These are phyloP conservation scores for Thraustochytrium aureum DNA, from an alignment of 352 stramenopile species.

Conservation along the genomic window DNA sequence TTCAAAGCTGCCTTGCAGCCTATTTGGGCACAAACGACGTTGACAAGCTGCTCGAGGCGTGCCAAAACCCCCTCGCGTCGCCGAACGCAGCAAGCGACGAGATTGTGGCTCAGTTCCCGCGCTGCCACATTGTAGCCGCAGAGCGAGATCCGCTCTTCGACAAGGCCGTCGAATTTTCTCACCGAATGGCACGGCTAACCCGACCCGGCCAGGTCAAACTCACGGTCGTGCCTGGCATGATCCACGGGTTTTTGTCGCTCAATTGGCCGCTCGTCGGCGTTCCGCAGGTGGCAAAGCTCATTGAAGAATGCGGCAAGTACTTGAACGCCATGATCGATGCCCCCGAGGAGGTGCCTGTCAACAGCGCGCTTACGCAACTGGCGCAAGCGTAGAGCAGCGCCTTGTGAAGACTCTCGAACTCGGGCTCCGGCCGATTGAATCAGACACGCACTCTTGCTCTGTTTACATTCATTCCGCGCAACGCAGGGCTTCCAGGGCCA, in stretches of 20 bases:
- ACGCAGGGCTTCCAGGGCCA: too few relatives aligned
- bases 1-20: slow-evolving; percentile 30
- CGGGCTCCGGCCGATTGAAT: too few relatives aligned
- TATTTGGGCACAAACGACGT: slow-evolving; percentile 30
- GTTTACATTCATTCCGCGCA: too few relatives aligned
- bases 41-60: slow-evolving; percentile 17
- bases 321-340: neutral
- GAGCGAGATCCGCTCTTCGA: slow-evolving; percentile 28
- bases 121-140: neutral
- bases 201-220: neutral
- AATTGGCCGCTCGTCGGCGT: slow-evolving; percentile 18
- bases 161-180: slow-evolving; percentile 14
- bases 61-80: slow-evolving; percentile 34
- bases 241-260: slow-evolving; percentile 41
- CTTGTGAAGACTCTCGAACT: too few relatives aligned
- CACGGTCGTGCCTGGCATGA: slow-evolving; percentile 22
- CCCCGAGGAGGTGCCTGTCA: too few relatives aligned
- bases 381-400: too few relatives aligned
- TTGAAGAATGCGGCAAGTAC: slow-evolving; percentile 15
- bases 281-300: slow-evolving; percentile 25
- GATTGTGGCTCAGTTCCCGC: slow-evolving; percentile 31
- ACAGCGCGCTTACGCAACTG: too few relatives aligned
- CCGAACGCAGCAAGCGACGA: slow-evolving; percentile 19
- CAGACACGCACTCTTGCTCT: too few relatives aligned
- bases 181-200: neutral